Base-by-base conservation (phyloP, 2,329 filamentous ascomycete genomes). In the Ophiocordyceps camponoti-floridani region DNA sequence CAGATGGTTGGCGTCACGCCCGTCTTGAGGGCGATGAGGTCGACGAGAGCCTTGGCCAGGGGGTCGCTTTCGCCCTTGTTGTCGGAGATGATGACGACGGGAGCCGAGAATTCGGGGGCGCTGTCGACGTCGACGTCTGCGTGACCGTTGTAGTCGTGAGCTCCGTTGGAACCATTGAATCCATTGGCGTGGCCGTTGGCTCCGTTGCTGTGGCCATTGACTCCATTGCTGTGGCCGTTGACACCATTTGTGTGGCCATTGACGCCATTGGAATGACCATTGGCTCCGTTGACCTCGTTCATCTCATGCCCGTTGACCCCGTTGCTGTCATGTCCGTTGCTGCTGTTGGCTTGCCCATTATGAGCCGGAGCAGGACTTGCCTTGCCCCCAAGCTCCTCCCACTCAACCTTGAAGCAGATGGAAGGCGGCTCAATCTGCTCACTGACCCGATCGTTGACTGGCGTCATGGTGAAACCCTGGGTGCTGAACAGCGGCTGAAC, bases 321-420 rank as follows among this genome's bases (percentile, higher is more conserved):
- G 23, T 23, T 23, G 23, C 23, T 23, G 19, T 16, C 40, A 11
- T 42, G 40, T 3, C 40, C 40, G n/a, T 28, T 42, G 13, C 12
- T 42, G 12, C 40, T 19, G 8, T 41, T 41, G 10, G n/a, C 27
- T 23, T 40, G 12, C 18, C 4, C 37, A 7, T 37, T 10, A 2
- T 12, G 13, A 8, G 8, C 11, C 2, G 33, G 4, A 9, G 14
- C 33, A 4, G 14, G 14, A 16, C 19, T 31, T n/a, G 5, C 11
- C 18, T 38, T 19, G 31, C 11, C 18, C 35, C 40, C 43, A 8
- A 66, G 48, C 4, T 61, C 58, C 48, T 69, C 64, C 67, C 67
- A 70, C 18, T 63, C 53, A 14, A 68, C 48, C 51, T 64, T 65
- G 51, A 66, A 70, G 53, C 67, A 70, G 5, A 70, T 51, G 0